Evolutionary conservation across 441 rosid species (phyloP), one percentile per base, ranked within the genome.

Genomic region (Omphalea diandra): DNA sequence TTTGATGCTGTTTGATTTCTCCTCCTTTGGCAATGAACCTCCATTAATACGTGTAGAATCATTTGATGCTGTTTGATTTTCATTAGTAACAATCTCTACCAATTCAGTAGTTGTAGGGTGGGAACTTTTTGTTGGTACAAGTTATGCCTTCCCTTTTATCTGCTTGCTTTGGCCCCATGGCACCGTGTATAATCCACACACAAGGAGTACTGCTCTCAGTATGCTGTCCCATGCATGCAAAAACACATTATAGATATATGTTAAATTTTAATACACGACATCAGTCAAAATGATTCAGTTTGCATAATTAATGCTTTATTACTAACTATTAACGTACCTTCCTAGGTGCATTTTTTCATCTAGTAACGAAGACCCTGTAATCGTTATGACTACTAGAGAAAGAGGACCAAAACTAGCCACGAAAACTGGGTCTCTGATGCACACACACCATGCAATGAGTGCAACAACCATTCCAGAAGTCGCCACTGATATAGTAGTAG

Each of bases 341-440:
- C 79, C 79, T 0, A 75, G 12, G 32, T 70, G 63, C 20, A 75
- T n/a, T 8, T 70, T 41, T 47, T 75, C 75, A 11, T 71, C 64
- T 3, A 75, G 65, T 4, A 75, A 5, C 40, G 65, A 41, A 18
- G 71, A 65, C 0, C 68, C 74, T 0, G 54, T 31, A 22, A 60
- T 24, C 32, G 75, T 72, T 9, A 71, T 35, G 6, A 58, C 22
- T 20, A 75, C 67, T 0, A 65, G 72, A 2, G 50, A 20, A 0
- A 70, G 68, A 11, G 79, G 79, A 20, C 15, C 49, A 40, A 75
- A 75, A 32, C 53, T 66, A 0, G 72, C 64, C 17, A 66, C 79
- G 12, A 65, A 75, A 0, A 75, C 26, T 17, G 79, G 75, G 1
- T 68, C 79, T 71, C 41, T 70, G 32, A 58, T 53, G 11, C 17